Base-by-base conservation (phyloP, 2,329 filamentous ascomycete genomes). In the Ramichloridium luteum region DNA sequence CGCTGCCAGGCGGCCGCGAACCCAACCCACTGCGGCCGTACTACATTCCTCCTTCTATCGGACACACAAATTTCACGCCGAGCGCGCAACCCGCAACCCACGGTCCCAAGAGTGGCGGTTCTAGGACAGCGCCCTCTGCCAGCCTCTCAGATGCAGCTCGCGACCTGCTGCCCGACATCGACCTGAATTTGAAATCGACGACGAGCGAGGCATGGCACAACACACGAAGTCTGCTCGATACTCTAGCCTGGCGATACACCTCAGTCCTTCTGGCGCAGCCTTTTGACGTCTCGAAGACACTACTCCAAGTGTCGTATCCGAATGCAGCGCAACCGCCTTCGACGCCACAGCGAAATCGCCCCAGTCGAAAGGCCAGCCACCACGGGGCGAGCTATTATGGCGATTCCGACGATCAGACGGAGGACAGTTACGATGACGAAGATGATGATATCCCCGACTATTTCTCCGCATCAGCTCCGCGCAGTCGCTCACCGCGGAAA, bases 211-310 rank as follows among this genome's bases (percentile, higher is more conserved):
- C 50, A 39, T 54, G 51, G 51, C 40, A 45, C 23, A 41, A 44
- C 18, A 65, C 79, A 26, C 82, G 80, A 53, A 77, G 79, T 40
- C 62, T 93, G 38, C 53, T 93, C 28, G 85, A 96, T 53, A 78
- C 86, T 55, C 73, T 90, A 43, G 55, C 93, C 56, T 92, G 86
- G 77, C 88, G 90, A 54, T 98, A 98, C 61, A 80, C 78, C 10
- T 84, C 79, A 36, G 77, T 93, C 14, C 59, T 96, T 50, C 77
- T 93, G 54, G 80, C 84, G 32, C 90, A 98, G 60, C 90, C 90
- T 10, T 96, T 98, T 56, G 90, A 96, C 64, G 86, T 94, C 36
- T 85, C 88, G 51, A 96, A 94, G 68, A 90, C 79, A 10, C 73
- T 96, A 34, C 62, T 98, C 46, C 90, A 98, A 60, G 74, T 85